Conservation (phyloP, 1,284 basidiomycete species). For the Ganoderma meredithae region DNA sequence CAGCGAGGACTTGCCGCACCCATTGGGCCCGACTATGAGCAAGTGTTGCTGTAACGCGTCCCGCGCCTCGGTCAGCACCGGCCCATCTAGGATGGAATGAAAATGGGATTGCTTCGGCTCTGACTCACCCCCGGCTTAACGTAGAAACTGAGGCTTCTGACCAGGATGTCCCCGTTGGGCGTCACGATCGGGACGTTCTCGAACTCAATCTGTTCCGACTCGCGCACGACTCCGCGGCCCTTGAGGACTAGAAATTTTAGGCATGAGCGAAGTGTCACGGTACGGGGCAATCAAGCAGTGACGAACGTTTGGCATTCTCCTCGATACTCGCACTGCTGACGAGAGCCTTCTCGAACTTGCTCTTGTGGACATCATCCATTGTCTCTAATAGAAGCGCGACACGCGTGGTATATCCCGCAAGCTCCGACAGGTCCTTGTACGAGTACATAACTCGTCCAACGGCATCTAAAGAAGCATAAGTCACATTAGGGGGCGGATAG, state of each 20-base stretch:
- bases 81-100: not conserved
- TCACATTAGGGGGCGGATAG: not conserved
- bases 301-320: conserved; percentile 82
- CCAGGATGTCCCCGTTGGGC: conserved; percentile 93
- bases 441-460: conserved; percentile 92
- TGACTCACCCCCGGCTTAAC: conserved; percentile 86
- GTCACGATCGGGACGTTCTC: conserved; percentile 95
- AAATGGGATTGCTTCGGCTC: not conserved
- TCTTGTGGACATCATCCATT: conserved; percentile 87
- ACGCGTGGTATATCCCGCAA: conserved; percentile 95
- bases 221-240: conserved; percentile 81
- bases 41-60: conserved; percentile 73
- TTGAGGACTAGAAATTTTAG: conserved; percentile 66
- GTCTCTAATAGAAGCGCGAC: conserved; percentile 91
- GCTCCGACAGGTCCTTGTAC: conserved; percentile 95
- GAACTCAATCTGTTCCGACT: conserved; percentile 91
- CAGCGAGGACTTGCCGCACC: conserved; percentile 89
- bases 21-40: conserved; percentile 93
- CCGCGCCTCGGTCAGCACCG: not conserved
- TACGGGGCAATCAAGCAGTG: not conserved
- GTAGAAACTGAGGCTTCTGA: conserved; percentile 86
- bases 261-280: not conserved
- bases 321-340: conserved; percentile 80
- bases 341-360: conserved; percentile 90
- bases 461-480: conserved; percentile 57